These are phyloP conservation scores for Leccinum subgranulosum DNA, from an alignment of 768 basidiomycete species.

Conservation along the genomic window DNA sequence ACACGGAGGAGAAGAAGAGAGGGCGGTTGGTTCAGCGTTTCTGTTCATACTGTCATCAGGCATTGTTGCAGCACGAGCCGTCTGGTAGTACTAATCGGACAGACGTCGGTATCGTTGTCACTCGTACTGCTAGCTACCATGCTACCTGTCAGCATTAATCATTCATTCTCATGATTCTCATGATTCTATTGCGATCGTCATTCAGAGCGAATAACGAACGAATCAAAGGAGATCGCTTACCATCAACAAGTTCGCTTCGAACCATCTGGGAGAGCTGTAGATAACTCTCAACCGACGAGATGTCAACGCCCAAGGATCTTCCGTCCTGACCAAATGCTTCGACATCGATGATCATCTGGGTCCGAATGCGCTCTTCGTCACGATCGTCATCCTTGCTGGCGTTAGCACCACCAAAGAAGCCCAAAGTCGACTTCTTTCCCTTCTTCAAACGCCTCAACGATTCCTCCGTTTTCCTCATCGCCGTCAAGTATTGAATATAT, in stretches of 20 bases:
- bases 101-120: slow-evolving; percentile 41
- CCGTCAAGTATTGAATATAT: slow-evolving; percentile 74
- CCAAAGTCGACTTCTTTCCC: slow-evolving; percentile 75
- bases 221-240: slow-evolving; percentile 9
- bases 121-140: slow-evolving; percentile 64
- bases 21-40: slow-evolving; percentile 58
- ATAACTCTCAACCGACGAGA: slow-evolving; percentile 51
- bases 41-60: slow-evolving; percentile 54
- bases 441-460: slow-evolving; percentile 83
- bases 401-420: slow-evolving; percentile 64
- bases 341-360: slow-evolving; percentile 83
- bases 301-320: slow-evolving; percentile 60
- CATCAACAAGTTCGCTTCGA: slow-evolving; percentile 39
- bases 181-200: slow-evolving; percentile 9
- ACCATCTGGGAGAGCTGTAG: slow-evolving; percentile 59
- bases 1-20: slow-evolving; percentile 50
- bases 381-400: slow-evolving; percentile 57
- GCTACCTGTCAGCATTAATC: slow-evolving; percentile 34
- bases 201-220: background rate
- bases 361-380: slow-evolving; percentile 85
- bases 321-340: slow-evolving; percentile 82
- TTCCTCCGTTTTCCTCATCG: slow-evolving; percentile 92
- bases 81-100: slow-evolving; percentile 12
- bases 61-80: slow-evolving; percentile 33
- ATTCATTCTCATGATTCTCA: slow-evolving; percentile 4